Conservation (phyloP, 345 rosid genomes). For the Jatropha curcas region DNA sequence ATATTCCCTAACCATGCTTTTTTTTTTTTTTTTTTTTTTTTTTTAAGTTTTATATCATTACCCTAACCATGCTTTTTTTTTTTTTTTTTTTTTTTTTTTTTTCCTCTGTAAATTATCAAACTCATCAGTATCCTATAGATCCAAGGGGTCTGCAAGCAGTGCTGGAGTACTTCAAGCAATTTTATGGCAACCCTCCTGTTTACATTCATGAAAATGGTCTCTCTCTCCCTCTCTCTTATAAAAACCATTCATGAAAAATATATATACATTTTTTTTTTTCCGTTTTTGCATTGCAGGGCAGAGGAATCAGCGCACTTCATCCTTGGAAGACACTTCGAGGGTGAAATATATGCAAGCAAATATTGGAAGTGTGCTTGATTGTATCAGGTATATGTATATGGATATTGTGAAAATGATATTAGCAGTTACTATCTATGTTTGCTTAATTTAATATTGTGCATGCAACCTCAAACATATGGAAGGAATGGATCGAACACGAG, state of each 20-base stretch:
- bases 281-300: constrained; percentile 47
- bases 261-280: too few relatives aligned
- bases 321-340: constrained; percentile 49
- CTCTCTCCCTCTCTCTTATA: not conserved
- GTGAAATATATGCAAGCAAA: constrained; percentile 41
- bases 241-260: too few relatives aligned
- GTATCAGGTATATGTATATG: too few relatives aligned
- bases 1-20: too few relatives aligned
- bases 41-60: too few relatives aligned
- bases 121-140: constrained; percentile 32
- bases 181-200: constrained; percentile 43
- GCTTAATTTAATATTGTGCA: too few relatives aligned
- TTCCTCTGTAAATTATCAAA: too few relatives aligned
- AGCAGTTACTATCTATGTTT: too few relatives aligned
- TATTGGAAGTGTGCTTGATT: constrained; percentile 49
- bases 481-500: constrained; percentile 49
- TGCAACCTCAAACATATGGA: not conserved
- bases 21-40: not conserved
- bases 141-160: constrained; percentile 41
- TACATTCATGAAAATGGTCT: constrained; percentile 52
- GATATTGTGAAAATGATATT: too few relatives aligned
- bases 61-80: too few relatives aligned
- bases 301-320: constrained; percentile 26
- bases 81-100: too few relatives aligned
- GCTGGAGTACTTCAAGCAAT: constrained; percentile 35